A percentile compares a stretch with the other conserved stretches of the same genome.
Conservation (phyloP, 305 asterid genomes). For the Solanum hybrid region DNA sequence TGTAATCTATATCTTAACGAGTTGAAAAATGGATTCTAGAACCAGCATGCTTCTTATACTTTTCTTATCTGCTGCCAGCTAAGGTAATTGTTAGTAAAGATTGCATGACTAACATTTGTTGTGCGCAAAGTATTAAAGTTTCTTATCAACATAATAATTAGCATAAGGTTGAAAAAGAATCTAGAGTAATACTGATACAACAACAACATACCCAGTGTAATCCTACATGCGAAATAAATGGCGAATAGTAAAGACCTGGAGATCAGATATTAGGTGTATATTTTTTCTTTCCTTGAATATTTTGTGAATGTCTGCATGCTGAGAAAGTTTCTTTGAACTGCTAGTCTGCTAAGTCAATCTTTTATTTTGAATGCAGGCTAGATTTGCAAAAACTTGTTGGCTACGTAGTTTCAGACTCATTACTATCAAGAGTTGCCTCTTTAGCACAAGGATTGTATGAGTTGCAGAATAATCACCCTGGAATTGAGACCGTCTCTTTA, state of each 20-base stretch:
- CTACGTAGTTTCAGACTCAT: constrained; percentile 39
- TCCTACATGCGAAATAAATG: background rate
- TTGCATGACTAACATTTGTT: background rate
- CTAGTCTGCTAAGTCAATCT: background rate
- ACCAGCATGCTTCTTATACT: background rate
- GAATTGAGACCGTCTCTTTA: constrained; percentile 12
- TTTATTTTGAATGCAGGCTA: constrained; percentile 34
- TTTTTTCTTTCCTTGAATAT: background rate
- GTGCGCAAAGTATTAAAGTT: background rate
- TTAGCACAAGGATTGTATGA: constrained; percentile 52
- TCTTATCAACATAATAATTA: background rate
- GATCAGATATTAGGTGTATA: background rate
- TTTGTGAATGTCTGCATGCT: background rate
- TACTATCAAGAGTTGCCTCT: constrained; percentile 44
- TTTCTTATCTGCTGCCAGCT: background rate
- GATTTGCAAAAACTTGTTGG: constrained; percentile 77
- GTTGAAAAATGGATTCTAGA: background rate
- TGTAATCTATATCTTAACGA: background rate
- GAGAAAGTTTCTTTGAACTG: background rate
- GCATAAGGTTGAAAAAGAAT: background rate
- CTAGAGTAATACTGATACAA: background rate
- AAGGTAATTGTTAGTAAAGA: background rate
- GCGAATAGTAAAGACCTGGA: background rate
- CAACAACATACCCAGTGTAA: background rate
- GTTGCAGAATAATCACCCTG: constrained; percentile 42